These are phyloP conservation scores for Schizosaccharomyces pombe DNA, from an alignment of 805 yeast genomes.

Conservation along the genomic window ASM294v3 CU329670.1:2551001-2551500, in stretches of 20 bases:
- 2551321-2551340: not conserved
- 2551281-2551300: constrained; percentile 8
- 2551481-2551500: constrained; percentile 26
- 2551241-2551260: constrained; percentile 35
- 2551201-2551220: constrained; percentile 68
- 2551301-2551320: not conserved
- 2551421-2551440: constrained; percentile 39
- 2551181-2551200: constrained; percentile 47
- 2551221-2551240: constrained; percentile 23
- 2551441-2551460: constrained; percentile 37
- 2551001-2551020: not conserved
- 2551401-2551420: constrained; percentile 50
- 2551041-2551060: not conserved
- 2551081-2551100: not conserved
- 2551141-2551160: constrained; percentile 10
- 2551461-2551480: constrained; percentile 45
- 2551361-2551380: constrained; percentile 22
- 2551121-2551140: constrained; percentile 15
- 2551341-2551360: not conserved
- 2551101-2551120: constrained; percentile 10
- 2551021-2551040: not conserved
- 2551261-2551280: constrained; percentile 49
- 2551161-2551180: constrained; percentile 22
- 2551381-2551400: constrained; percentile 56
- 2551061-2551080: not conserved